Conservation (phyloP, 2,329 filamentous ascomycete species). For the Herpotrichia juniperi region DNA sequence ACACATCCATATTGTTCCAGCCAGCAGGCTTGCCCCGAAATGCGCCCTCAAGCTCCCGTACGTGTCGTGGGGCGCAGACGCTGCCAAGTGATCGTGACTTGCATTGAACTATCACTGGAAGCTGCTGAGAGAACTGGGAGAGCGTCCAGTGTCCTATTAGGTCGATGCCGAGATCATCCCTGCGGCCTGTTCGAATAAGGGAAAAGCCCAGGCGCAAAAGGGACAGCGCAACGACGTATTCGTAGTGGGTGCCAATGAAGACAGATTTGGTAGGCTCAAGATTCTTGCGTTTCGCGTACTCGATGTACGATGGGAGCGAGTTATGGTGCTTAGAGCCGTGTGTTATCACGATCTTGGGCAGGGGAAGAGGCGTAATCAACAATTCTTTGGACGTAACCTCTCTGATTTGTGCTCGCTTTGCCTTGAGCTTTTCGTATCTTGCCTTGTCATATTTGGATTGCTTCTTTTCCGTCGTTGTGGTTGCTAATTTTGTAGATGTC, state of each 20-base stretch:
- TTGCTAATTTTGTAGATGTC: slow-evolving; percentile 28
- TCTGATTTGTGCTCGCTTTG: background rate
- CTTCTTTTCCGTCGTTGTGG: background rate
- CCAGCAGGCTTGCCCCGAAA: slow-evolving; percentile 74
- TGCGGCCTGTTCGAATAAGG: slow-evolving; percentile 69
- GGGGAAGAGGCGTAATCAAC: slow-evolving; percentile 26
- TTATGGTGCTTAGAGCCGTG: slow-evolving; percentile 59
- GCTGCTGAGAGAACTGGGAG: slow-evolving; percentile 35
- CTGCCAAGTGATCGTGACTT: slow-evolving; percentile 61
- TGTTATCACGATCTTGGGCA: slow-evolving; percentile 32
- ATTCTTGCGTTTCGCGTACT: slow-evolving; percentile 64
- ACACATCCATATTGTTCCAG: slow-evolving; percentile 67
- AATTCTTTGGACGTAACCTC: background rate
- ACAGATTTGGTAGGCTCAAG: slow-evolving; percentile 64
- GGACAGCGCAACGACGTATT: slow-evolving; percentile 68
- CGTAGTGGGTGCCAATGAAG: slow-evolving; percentile 77
- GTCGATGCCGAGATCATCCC: slow-evolving; percentile 74
- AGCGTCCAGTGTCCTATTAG: slow-evolving; percentile 73
- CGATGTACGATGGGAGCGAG: slow-evolving; percentile 68
- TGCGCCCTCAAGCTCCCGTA: slow-evolving; percentile 81
- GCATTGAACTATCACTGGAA: slow-evolving; percentile 67
- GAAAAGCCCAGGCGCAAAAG: slow-evolving; percentile 68
- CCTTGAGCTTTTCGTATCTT: slow-evolving; percentile 1
- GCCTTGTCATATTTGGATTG: background rate
- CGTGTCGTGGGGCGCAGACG: slow-evolving; percentile 59